phyloP scores from a whole-genome alignment of 2,329 filamentous ascomycete species.

The Colletotrichum plurivorum region DNA sequence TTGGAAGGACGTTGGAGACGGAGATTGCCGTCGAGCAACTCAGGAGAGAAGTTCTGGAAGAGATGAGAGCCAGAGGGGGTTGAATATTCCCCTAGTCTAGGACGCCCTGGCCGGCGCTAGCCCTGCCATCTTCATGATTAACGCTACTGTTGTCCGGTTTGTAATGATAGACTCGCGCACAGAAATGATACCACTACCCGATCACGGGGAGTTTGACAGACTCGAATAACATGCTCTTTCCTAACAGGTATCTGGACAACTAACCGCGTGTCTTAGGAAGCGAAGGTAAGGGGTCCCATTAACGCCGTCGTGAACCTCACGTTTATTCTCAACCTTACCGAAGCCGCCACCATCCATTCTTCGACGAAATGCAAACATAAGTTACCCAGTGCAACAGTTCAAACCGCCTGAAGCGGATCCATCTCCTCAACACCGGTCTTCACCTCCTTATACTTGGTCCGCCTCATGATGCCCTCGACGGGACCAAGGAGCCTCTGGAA shows the following conservation, averaged over 20 bases:
- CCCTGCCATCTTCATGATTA: not conserved
- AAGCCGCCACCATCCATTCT: slow-evolving; percentile 33
- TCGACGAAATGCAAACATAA: slow-evolving; percentile 27
- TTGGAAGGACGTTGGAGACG: slow-evolving; percentile 86
- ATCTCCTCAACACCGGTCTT: slow-evolving; percentile 75
- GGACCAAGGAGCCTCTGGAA: slow-evolving; percentile 95
- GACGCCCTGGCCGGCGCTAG: not conserved
- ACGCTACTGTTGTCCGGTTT: not conserved
- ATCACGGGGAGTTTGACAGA: not conserved
- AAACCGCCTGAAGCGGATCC: slow-evolving; percentile 71
- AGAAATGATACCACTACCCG: slow-evolving; percentile 28
- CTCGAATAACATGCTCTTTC: slow-evolving; percentile 35
- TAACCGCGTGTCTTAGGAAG: slow-evolving; percentile 53
- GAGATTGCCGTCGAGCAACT: slow-evolving; percentile 86
- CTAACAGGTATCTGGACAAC: slow-evolving; percentile 51
- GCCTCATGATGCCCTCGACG: slow-evolving; percentile 93
- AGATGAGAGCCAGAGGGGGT: slow-evolving; percentile 56
- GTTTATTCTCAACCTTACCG: slow-evolving; percentile 30
- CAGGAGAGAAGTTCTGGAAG: slow-evolving; percentile 75
- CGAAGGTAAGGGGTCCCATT: slow-evolving; percentile 49
- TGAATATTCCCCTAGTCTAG: not conserved
- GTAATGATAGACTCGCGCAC: slow-evolving; percentile 7
- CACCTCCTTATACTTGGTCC: slow-evolving; percentile 75
- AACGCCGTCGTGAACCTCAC: slow-evolving; percentile 41
- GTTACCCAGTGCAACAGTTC: slow-evolving; percentile 33